Conservation (phyloP, 495 filamentous ascomycete species). For the Trichoderma asperelloides region DNA sequence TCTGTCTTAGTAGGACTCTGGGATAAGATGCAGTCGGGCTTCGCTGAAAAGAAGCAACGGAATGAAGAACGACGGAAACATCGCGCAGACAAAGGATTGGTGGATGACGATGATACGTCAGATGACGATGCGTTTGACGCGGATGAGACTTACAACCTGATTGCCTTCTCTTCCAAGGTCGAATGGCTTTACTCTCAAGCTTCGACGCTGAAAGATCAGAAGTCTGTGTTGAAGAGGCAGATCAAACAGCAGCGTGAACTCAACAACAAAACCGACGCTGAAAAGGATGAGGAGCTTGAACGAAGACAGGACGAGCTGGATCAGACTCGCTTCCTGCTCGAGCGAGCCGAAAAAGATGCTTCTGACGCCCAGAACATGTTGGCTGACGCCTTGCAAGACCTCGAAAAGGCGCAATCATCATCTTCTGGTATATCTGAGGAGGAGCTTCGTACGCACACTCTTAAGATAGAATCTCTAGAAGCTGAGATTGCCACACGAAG, state of each 20-base stretch:
- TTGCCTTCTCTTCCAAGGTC: constrained; percentile 64
- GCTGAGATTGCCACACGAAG: constrained; percentile 15
- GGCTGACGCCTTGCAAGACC: constrained; percentile 42
- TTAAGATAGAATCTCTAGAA: constrained; percentile 39
- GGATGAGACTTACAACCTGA: constrained; percentile 55
- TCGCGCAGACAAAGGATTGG: constrained; percentile 32
- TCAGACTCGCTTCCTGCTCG: constrained; percentile 39
- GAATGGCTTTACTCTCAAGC: constrained; percentile 61
- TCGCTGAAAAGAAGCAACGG: constrained; percentile 47
- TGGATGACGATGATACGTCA: constrained; percentile 36
- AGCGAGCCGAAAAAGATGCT: constrained; percentile 40
- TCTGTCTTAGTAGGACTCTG: constrained; percentile 58
- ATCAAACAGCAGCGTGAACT: constrained; percentile 89
- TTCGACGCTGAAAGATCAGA: constrained; percentile 67
- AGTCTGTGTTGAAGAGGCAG: constrained; percentile 73
- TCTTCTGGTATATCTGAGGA: background rate
- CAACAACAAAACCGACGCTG: constrained; percentile 55
- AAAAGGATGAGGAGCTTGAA: constrained; percentile 49
- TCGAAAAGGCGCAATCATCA: constrained; percentile 26
- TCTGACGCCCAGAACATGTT: constrained; percentile 35
- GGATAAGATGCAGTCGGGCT: constrained; percentile 58
- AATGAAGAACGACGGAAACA: constrained; percentile 41
- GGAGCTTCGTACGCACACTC: constrained; percentile 41
- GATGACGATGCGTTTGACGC: constrained; percentile 41
- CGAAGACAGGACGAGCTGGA: constrained; percentile 45